These are phyloP conservation scores for Hirschioporus abietinus DNA, from an alignment of 768 basidiomycete genomes.

Conservation along the genomic window DNA sequence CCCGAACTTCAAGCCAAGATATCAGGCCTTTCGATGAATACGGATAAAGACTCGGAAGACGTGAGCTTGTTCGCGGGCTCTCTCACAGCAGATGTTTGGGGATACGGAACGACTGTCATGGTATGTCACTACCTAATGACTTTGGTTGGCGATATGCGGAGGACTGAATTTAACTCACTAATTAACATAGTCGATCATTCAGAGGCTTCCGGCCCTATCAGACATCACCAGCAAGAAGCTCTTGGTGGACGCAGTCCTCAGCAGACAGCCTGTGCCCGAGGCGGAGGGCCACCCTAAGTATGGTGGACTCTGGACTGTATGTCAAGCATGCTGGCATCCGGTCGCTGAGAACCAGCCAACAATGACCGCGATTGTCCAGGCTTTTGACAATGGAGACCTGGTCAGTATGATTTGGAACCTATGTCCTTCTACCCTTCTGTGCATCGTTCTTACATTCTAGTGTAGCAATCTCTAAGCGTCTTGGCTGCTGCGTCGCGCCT, in stretches of 20 bases:
- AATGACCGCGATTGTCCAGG: background rate
- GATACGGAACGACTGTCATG: background rate
- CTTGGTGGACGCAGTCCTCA: background rate
- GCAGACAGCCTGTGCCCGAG: background rate
- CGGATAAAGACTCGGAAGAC: background rate
- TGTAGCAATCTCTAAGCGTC: background rate
- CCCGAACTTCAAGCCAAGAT: background rate
- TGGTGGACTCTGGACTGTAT: background rate
- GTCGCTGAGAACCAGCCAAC: background rate
- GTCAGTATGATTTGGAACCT: background rate
- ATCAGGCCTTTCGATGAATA: background rate
- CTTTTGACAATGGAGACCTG: background rate
- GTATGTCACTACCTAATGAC: background rate
- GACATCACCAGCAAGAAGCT: background rate
- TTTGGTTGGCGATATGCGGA: background rate
- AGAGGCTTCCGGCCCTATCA: background rate
- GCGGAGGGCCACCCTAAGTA: background rate
- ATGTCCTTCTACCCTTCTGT: background rate
- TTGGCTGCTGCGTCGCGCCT: background rate
- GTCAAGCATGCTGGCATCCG: background rate
- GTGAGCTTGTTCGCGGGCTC: background rate
- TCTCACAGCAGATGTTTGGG: background rate
- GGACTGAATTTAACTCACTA: background rate
- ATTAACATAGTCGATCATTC: background rate
- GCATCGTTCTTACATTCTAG: background rate